Base-by-base conservation (phyloP, 129 eudicot genomes). In the Glebionis coronaria region DNA sequence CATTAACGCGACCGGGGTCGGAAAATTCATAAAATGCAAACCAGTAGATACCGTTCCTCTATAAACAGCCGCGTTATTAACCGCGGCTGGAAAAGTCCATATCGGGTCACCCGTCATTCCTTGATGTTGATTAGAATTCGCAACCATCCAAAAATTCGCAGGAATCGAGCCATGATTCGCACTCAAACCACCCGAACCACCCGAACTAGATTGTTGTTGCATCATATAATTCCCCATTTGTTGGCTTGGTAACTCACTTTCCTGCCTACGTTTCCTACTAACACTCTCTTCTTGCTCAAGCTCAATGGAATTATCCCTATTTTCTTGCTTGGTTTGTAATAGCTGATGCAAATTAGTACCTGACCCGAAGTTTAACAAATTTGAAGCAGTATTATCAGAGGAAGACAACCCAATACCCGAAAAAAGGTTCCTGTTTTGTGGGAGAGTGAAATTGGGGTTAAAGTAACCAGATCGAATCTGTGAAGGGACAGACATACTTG, bases 61-160 rank as follows among this genome's bases (percentile, higher is more conserved):
- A 56, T 91, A 91, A 79, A 88, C 73, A 18, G 85, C 95, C 29
- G 71, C 73, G 40, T 83, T 83, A 69, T 79, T 85, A 47, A 84
- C 84, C 10, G 42, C 42, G 0, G 87, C 57, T 19, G 92, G 97
- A 59, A 87, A 79, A 35, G 96, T 85, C 97, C 97, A 91, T 51
- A 91, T 74, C 0, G 97, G 96, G 68, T 88, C 95, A 2, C 91
- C 93, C 20, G 83, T 77, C 76, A 82, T 76, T 0, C 71, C 88
- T 50, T 82, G 91, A 57, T 78, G 87, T 53, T 76, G 75, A 50
- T 79, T 76, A 20, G 85, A 73, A 70, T 86, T 91, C 12, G 97
- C 82, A 49, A 91, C 74, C 97, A 91, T 91, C 97, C 97, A 91
- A 69, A 91, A 91, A 71, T 91, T 91, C 5, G 97, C 90, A 66